Base-by-base conservation (phyloP, 805 yeast genomes). In the Cyberlindnera suaveolens region DNA sequence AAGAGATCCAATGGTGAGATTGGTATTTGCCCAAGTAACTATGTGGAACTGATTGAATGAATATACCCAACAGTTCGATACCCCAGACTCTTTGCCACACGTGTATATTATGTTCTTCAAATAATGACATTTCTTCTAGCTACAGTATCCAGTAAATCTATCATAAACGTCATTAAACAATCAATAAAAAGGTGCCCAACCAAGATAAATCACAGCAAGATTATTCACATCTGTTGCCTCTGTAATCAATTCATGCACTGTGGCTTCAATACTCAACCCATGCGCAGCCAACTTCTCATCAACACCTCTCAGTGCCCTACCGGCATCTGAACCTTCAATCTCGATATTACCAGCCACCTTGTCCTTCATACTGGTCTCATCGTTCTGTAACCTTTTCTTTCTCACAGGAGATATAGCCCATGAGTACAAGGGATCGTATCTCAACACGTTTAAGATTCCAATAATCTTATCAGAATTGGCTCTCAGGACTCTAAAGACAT, bases 21-120 rank as follows among this genome's bases (percentile, higher is more conserved):
- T 36, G 99, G 98, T 52, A 91, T 91, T 56, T 89, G 96, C 64
- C 98, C 99, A 40, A 83, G 95, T 56, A 93, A 91, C 64, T 91
- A 91, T 60, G 90, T 91, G 38, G 86, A 86, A 63, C 70, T 89
- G 47, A 67, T 83, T 44, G 80, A 74, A 48, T 45, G 38, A 45
- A 19, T 13, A 11, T 8, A n/a, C 38, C 11, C 27, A 23, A 10
- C 27, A 23, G 11, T 23, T 23, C 27, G 27, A n/a, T 20, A n/a
- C 14, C 9, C 32, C 11, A 32, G n/a, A 23, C n/a, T 6, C 16
- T 30, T 17, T 31, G 19, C 13, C 18, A 18, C 37, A 34, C 17
- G 3, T 34, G 17, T 18, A 34, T 34, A 20, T n/a, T 19, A 19
- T 14, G 27, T 9, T 23, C 13, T 23, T 9, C 27, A 23, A 23